Conservation (phyloP, 441 rosid genomes). For the Daphne laureola region DNA sequence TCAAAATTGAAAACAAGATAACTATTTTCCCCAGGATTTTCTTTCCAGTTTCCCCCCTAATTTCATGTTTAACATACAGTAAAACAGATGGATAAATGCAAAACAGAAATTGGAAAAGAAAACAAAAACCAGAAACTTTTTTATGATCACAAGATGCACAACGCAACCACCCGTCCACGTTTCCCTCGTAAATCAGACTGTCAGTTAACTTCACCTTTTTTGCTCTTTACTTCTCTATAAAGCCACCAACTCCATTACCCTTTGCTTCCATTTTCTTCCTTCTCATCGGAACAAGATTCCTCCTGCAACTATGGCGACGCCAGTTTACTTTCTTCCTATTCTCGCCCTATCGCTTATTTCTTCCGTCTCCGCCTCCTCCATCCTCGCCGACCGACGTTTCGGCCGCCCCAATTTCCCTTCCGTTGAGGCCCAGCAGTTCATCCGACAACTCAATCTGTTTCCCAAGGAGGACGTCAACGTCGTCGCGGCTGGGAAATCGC, state of each 20-base stretch:
- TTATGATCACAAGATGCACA: conserved; percentile 4
- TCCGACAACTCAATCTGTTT: conserved; percentile 70
- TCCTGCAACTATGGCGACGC: conserved; percentile 25
- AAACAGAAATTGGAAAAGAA: neutral
- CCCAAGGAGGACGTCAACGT: conserved; percentile 72
- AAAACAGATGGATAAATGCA: neutral
- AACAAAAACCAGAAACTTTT: neutral
- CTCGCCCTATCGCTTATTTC: conserved; percentile 19
- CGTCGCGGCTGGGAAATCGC: conserved; percentile 21
- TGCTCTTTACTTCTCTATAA: neutral
- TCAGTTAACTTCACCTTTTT: conserved; percentile 8
- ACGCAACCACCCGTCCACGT: conserved; percentile 13
- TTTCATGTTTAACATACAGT: too few relatives aligned
- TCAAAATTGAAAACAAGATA: too few relatives aligned
- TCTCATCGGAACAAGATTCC: neutral
- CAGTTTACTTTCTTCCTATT: conserved; percentile 12
- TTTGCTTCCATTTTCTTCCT: neutral
- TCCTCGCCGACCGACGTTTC: conserved; percentile 22
- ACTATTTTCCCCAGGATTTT: too few relatives aligned
- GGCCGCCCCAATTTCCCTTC: conserved; percentile 49
- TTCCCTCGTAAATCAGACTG: neutral
- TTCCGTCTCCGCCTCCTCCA: conserved; percentile 21
- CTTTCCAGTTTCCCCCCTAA: too few relatives aligned
- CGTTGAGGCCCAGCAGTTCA: conserved; percentile 56
- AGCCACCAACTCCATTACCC: neutral